Evolutionary conservation across 768 basidiomycete genomes (phyloP).

Genomic region (Mycena olivaceomarginata): DNA sequence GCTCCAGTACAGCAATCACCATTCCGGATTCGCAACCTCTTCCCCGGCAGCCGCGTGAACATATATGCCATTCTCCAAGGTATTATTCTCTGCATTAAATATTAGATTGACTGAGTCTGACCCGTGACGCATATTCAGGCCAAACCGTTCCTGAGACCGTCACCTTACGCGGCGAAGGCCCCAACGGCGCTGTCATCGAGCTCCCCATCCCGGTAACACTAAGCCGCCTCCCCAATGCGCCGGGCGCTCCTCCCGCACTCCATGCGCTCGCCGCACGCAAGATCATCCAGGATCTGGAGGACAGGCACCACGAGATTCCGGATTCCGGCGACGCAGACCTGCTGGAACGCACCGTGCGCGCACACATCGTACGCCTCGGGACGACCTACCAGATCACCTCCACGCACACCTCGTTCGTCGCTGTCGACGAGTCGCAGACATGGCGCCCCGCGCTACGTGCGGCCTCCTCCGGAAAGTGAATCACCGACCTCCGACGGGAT

Average conservation of each 20-base stretch:
- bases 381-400: slow-evolving; percentile 23
- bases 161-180: slow-evolving; percentile 33
- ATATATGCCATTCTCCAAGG: slow-evolving; percentile 26
- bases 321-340: slow-evolving; percentile 21
- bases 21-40: slow-evolving; percentile 25
- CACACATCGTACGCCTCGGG: slow-evolving; percentile 20
- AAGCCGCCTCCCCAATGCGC: slow-evolving; percentile 30
- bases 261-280: slow-evolving; percentile 40
- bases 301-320: slow-evolving; percentile 31
- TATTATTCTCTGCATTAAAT: neutral
- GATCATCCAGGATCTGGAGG: slow-evolving; percentile 43
- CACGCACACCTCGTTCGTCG: slow-evolving; percentile 24
- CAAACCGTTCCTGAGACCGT: slow-evolving; percentile 34
- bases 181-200: slow-evolving; percentile 35
- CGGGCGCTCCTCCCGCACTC: slow-evolving; percentile 25
- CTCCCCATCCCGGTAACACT: slow-evolving; percentile 36
- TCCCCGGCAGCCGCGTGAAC: slow-evolving; percentile 30
- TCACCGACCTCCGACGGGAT: no score
- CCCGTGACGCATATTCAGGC: neutral
- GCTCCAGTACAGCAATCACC: slow-evolving; percentile 39
- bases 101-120: neutral
- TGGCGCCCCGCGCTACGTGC: neutral
- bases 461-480: no score
- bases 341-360: slow-evolving; percentile 2
- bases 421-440: slow-evolving; percentile 13